Conservation (phyloP, 1,284 basidiomycete species). For the Stereum hirsutum region DNA sequence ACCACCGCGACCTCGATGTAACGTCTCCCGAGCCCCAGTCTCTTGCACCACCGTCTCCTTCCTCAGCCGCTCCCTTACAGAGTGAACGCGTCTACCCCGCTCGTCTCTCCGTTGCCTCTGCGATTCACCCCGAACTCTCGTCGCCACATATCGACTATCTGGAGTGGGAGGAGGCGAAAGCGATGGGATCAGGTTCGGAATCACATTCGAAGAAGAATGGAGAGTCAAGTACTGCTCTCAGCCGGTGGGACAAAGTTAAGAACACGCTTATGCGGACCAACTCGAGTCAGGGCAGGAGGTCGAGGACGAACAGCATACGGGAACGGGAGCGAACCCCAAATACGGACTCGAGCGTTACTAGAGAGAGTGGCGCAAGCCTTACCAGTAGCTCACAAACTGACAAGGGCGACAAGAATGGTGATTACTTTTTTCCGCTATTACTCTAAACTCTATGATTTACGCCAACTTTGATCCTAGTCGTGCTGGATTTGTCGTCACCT, state of each 20-base stretch:
- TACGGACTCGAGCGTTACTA: conserved; percentile 61
- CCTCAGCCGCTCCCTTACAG: conserved; percentile 32
- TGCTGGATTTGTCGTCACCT: conserved; percentile 23
- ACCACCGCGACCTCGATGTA: no score
- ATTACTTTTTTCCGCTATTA: background rate
- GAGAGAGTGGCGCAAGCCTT: conserved; percentile 67
- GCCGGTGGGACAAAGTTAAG: conserved; percentile 63
- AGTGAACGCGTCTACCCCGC: conserved; percentile 45
- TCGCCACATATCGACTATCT: conserved; percentile 40
- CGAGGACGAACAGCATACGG: conserved; percentile 66
- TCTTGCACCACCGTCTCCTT: conserved; percentile 38
- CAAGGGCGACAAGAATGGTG: conserved; percentile 30
- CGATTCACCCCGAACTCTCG: conserved; percentile 43
- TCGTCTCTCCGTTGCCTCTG: conserved; percentile 52
- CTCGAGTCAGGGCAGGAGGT: conserved; percentile 60
- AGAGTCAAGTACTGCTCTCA: conserved; percentile 18
- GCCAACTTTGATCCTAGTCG: background rate
- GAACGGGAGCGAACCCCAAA: conserved; percentile 49
- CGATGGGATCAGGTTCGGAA: no score
- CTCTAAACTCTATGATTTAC: background rate
- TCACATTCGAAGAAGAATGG: conserved; percentile 45
- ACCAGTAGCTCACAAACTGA: conserved; percentile 44
- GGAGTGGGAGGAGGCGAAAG: conserved; percentile 48
- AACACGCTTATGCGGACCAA: conserved; percentile 49
- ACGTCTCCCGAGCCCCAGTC: conserved; percentile 40